Evolutionary conservation across 257 asterid species (phyloP).

Genomic region (Nicotiana paniculata): DNA sequence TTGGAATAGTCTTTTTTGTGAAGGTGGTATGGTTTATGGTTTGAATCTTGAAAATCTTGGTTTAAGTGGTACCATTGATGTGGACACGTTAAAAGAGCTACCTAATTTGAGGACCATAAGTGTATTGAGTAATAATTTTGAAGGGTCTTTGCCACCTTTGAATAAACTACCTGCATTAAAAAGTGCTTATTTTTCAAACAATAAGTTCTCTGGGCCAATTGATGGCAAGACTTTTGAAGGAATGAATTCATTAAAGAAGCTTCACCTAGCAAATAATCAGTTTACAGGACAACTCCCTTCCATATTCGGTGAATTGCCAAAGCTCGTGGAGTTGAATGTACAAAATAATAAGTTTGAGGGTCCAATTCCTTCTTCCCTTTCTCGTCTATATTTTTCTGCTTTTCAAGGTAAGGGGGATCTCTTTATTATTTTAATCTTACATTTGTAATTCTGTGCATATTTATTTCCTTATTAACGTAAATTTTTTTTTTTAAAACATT

Average conservation of each 20-base stretch:
- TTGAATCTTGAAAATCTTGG: slow-evolving; percentile 61
- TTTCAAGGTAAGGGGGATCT: slow-evolving; percentile 40
- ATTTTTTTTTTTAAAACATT: neutral
- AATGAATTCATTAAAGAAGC: slow-evolving; percentile 55
- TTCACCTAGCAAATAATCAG: slow-evolving; percentile 49
- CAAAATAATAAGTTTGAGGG: slow-evolving; percentile 60
- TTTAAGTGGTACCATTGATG: slow-evolving; percentile 49
- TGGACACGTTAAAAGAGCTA: slow-evolving; percentile 42
- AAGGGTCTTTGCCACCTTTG: slow-evolving; percentile 52
- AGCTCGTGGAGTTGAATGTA: slow-evolving; percentile 50
- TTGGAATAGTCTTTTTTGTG: slow-evolving; percentile 47
- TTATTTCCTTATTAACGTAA: neutral
- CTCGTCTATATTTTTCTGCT: slow-evolving; percentile 24
- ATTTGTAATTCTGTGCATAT: neutral
- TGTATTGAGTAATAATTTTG: slow-evolving; percentile 51
- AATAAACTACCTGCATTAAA: slow-evolving; percentile 29
- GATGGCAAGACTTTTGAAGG: slow-evolving; percentile 33
- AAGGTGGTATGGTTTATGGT: slow-evolving; percentile 49
- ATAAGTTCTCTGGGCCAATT: slow-evolving; percentile 51
- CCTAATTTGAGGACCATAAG: slow-evolving; percentile 43
- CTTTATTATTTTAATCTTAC: neutral
- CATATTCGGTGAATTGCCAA: slow-evolving; percentile 36
- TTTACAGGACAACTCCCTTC: slow-evolving; percentile 54
- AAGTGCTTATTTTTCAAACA: slow-evolving; percentile 43
- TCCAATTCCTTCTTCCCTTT: slow-evolving; percentile 46